These are phyloP conservation scores for Amanita brunnescens DNA, from an alignment of 768 basidiomycete species.

Conservation along the genomic window DNA sequence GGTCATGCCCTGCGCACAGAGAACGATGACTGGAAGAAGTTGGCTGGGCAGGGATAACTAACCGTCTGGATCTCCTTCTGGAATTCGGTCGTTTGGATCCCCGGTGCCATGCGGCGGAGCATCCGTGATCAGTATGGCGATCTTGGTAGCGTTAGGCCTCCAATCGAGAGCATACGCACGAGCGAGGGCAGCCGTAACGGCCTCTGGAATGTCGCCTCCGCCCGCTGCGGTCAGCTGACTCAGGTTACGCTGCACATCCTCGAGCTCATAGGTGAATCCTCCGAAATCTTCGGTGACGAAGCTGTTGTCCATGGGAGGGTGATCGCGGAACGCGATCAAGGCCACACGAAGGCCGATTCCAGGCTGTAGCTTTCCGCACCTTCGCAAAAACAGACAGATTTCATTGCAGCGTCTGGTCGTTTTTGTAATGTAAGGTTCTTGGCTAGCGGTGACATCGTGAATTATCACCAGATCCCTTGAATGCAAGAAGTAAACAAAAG, in stretches of 20 bases:
- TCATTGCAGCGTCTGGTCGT: conserved; percentile 2
- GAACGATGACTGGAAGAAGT: neutral
- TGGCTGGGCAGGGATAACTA: neutral
- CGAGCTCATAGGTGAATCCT: too few relatives aligned
- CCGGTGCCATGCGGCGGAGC: conserved; percentile 20
- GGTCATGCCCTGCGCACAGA: conserved; percentile 19
- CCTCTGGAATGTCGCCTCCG: conserved; percentile 51
- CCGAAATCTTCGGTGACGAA: conserved; percentile 2
- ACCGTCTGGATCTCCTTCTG: too few relatives aligned
- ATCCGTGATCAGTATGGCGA: conserved; percentile 37
- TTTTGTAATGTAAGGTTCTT: conserved; percentile 1
- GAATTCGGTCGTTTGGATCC: conserved; percentile 33
- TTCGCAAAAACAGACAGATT: neutral
- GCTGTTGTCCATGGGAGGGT: conserved; percentile 5
- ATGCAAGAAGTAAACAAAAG: too few relatives aligned
- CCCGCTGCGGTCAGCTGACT: conserved; percentile 14
- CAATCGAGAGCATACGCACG: conserved; percentile 41
- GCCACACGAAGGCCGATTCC: neutral
- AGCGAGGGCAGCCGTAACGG: conserved; percentile 47
- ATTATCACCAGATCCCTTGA: neutral
- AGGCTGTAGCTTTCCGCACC: neutral
- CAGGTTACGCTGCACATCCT: too few relatives aligned
- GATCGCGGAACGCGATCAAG: conserved; percentile 8
- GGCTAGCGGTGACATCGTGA: conserved; percentile 5
- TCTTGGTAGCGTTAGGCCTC: conserved; percentile 41